Evolutionary conservation across 768 basidiomycete species (phyloP), one percentile per base, ranked within the genome.

Genomic region (Gautieria morchelliformis): DNA sequence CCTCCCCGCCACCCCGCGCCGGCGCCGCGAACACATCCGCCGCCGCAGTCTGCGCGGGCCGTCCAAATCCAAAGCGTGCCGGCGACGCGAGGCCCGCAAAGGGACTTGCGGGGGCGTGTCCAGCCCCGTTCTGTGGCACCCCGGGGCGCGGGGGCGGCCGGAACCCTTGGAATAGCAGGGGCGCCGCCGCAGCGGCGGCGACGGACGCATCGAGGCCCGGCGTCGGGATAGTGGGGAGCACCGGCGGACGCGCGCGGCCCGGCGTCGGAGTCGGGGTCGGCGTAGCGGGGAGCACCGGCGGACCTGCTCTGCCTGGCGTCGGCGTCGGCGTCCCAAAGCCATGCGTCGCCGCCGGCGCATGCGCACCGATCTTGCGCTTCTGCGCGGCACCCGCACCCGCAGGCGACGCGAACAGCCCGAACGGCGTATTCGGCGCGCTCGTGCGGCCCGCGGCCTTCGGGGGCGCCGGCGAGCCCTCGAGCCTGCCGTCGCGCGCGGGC

Each of bases 391-490:
- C 32, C 2, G 48, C 33, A 27, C 22, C 32, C 2, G 48, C 27
- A 9, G 42, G 42, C 7, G 42, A 44, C 8, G 42, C 7, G 42
- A 44, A 44, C 9, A 44, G 9, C 7, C 27, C 32, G 14, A 49
- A 30, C 27, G 48, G 48, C 4, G 48, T 24, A 49, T 30, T 30
- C 3, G 48, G 48, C 4, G 48, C 4, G 27, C 8, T 49, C 6
- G 32, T 2, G 33, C 14, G 4, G 22, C 32, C 48, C 3, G 48
- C 5, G 7, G 3, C 11, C 3, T 33, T 42, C n/a, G n/a, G n/a
- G 2, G 56, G 56, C 20, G 46, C 56, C 1, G 56, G 56, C n/a
- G 56, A 57, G 8, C 56, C 56, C 27, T 57, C 56, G 32, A 57
- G 42, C 37, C 46, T 37, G 17, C 47, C 56, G n/a, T n/a, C 1